These are phyloP conservation scores for Aspergillus thermomutatus DNA, from an alignment of 2,329 filamentous ascomycete species.

Conservation along the genomic window DNA sequence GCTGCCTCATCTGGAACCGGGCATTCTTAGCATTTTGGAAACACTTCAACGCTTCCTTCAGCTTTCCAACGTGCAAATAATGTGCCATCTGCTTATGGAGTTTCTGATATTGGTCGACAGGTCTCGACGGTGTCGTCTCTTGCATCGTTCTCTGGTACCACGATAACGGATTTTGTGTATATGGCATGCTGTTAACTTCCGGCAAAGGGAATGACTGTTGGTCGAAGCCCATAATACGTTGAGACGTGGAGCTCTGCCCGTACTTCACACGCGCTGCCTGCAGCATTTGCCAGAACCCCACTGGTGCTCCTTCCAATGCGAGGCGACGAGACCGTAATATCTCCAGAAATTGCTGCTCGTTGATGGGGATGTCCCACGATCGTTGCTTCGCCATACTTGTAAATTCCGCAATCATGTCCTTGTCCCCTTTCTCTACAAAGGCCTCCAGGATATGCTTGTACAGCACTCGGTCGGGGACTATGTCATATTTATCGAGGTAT, in stretches of 20 bases:
- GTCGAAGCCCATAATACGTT: constrained; percentile 36
- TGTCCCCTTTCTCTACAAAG: constrained; percentile 37
- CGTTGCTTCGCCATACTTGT: constrained; percentile 26
- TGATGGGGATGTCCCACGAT: constrained; percentile 32
- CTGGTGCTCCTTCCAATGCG: constrained; percentile 32
- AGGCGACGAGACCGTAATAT: constrained; percentile 33
- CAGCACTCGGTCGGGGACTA: constrained; percentile 37
- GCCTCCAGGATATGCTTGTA: constrained; percentile 41
- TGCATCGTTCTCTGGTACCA: constrained; percentile 33
- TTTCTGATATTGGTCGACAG: constrained; percentile 30
- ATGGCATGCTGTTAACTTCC: constrained; percentile 24
- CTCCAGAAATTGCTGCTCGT: constrained; percentile 28
- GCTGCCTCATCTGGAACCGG: constrained; percentile 28
- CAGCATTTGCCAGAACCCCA: constrained; percentile 41
- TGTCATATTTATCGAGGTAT: constrained; percentile 33
- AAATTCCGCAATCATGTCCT: constrained; percentile 30
- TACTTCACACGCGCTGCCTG: constrained; percentile 35
- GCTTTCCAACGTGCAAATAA: constrained; percentile 35
- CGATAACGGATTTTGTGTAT: constrained; percentile 13
- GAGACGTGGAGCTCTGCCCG: constrained; percentile 29
- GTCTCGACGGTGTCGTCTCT: constrained; percentile 24
- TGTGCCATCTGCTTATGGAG: constrained; percentile 38
- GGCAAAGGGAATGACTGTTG: constrained; percentile 26
- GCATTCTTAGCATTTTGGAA: constrained; percentile 29
- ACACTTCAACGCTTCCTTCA: constrained; percentile 27